Evolutionary conservation across 1,284 basidiomycete genomes (phyloP).

Genomic region (Trametes hirsuta): DNA sequence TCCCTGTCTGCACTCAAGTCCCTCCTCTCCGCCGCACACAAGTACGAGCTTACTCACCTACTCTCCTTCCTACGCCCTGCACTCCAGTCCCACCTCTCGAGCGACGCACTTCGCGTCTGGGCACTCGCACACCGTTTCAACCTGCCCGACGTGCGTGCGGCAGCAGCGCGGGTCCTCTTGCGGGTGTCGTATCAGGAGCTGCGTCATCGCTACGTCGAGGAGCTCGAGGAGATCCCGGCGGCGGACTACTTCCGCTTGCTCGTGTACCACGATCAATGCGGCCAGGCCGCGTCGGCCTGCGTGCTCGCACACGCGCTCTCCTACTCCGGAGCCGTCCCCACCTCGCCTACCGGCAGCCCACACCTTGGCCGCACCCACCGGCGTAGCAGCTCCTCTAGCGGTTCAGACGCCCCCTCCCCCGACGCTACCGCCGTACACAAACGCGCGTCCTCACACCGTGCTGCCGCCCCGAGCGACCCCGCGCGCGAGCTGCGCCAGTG

Average conservation of each 20-base stretch:
- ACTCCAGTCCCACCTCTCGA: constrained; percentile 15
- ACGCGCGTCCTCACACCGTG: constrained; percentile 7
- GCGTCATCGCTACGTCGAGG: constrained; percentile 14
- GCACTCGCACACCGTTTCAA: constrained; percentile 34
- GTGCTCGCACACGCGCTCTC: constrained; percentile 16
- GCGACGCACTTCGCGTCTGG: constrained; percentile 38
- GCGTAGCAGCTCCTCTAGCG: constrained; percentile 8
- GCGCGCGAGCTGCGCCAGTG: constrained; percentile 7
- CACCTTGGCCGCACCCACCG: constrained; percentile 1
- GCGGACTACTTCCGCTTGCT: constrained; percentile 25
- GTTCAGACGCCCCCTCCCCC: background rate
- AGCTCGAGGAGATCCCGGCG: constrained; percentile 23
- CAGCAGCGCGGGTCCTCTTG: constrained; percentile 15
- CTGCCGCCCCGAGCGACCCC: background rate
- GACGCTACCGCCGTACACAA: background rate
- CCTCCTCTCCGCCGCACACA: constrained; percentile 15
- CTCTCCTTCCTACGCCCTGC: constrained; percentile 1
- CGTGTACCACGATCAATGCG: constrained; percentile 18
- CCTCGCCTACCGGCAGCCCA: background rate
- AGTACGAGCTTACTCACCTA: constrained; percentile 7
- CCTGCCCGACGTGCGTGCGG: constrained; percentile 8
- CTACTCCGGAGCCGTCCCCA: constrained; percentile 4
- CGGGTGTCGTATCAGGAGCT: constrained; percentile 11
- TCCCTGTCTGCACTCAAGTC: constrained; percentile 5
- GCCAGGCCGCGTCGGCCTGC: constrained; percentile 9